Conservation (phyloP, 2,329 filamentous ascomycete species). For the Verticillium dahliae region DNA sequence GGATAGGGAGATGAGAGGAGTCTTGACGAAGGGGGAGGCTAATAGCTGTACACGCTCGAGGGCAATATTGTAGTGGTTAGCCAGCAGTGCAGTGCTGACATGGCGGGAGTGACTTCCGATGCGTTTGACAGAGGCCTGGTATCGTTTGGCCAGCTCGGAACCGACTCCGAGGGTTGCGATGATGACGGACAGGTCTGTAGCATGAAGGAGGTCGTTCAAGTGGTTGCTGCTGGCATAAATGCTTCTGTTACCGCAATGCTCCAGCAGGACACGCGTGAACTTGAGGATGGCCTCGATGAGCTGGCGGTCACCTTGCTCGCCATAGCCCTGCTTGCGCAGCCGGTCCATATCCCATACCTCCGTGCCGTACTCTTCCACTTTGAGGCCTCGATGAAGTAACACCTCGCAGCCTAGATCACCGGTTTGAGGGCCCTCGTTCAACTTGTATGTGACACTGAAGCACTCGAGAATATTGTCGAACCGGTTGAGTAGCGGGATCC, state of each 20-base stretch:
- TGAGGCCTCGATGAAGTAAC: slow-evolving; percentile 51
- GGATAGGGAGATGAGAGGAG: slow-evolving; percentile 44
- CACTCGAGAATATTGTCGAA: slow-evolving; percentile 85
- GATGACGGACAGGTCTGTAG: slow-evolving; percentile 73
- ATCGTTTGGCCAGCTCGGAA: slow-evolving; percentile 83
- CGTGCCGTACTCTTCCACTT: slow-evolving; percentile 43
- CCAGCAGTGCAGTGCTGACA: slow-evolving; percentile 66
- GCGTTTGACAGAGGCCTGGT: slow-evolving; percentile 81
- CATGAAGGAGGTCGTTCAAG: slow-evolving; percentile 83
- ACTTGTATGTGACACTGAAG: slow-evolving; percentile 73
- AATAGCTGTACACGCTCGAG: slow-evolving; percentile 80
- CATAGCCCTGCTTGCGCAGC: slow-evolving; percentile 56
- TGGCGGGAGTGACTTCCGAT: slow-evolving; percentile 57
- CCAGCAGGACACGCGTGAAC: slow-evolving; percentile 82
- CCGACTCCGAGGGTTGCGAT: slow-evolving; percentile 73
- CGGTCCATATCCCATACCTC: slow-evolving; percentile 38
- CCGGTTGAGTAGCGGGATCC: slow-evolving; percentile 89
- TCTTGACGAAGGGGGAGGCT: slow-evolving; percentile 75
- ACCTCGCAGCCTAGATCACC: slow-evolving; percentile 65
- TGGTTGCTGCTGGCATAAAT: slow-evolving; percentile 92
- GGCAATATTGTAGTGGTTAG: slow-evolving; percentile 77
- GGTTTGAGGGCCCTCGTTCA: slow-evolving; percentile 74
- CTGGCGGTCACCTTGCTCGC: slow-evolving; percentile 69
- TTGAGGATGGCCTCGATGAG: slow-evolving; percentile 73
- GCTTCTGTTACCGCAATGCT: slow-evolving; percentile 94